These are phyloP conservation scores for Myxozyma neglecta DNA, from an alignment of 805 yeast genomes.

Conservation along the genomic window DNA sequence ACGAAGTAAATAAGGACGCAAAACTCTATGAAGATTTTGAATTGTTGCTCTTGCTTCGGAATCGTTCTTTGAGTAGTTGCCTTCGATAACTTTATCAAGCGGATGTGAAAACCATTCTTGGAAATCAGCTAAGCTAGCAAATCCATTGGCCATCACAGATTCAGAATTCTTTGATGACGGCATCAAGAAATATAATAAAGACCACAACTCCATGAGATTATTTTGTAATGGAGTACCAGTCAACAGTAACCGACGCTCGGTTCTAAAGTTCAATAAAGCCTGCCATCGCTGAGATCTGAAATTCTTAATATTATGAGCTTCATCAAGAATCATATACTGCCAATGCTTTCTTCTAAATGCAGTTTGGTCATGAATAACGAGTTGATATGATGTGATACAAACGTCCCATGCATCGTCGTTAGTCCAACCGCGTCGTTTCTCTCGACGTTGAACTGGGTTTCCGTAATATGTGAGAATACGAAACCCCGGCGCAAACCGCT, in stretches of 20 bases:
- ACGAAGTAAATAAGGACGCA: slow-evolving; percentile 88
- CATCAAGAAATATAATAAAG: slow-evolving; percentile 90
- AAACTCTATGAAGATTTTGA: slow-evolving; percentile 83
- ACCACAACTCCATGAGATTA: slow-evolving; percentile 94
- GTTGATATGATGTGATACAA: slow-evolving; percentile 93
- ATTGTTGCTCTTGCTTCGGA: slow-evolving; percentile 83
- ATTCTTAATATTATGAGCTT: slow-evolving; percentile 96
- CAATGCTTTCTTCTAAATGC: slow-evolving; percentile 89
- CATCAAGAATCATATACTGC: slow-evolving; percentile 96
- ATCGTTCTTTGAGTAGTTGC: slow-evolving; percentile 50
- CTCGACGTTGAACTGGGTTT: slow-evolving; percentile 93
- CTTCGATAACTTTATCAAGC: slow-evolving; percentile 87
- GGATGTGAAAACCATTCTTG: slow-evolving; percentile 87
- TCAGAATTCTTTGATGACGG: slow-evolving; percentile 66
- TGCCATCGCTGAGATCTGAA: slow-evolving; percentile 97
- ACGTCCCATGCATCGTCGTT: slow-evolving; percentile 94
- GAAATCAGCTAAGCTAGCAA: slow-evolving; percentile 92
- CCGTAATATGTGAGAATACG: slow-evolving; percentile 95
- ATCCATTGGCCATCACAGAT: slow-evolving; percentile 82
- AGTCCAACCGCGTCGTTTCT: slow-evolving; percentile 96
- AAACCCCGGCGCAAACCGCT: slow-evolving; percentile 96
- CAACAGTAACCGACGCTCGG: slow-evolving; percentile 78
- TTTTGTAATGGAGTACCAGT: slow-evolving; percentile 98
- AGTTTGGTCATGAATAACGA: slow-evolving; percentile 96
- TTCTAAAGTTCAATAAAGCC: slow-evolving; percentile 88